Base-by-base conservation (phyloP, 805 yeast species). In the Martiniozyma abietophila region DNA sequence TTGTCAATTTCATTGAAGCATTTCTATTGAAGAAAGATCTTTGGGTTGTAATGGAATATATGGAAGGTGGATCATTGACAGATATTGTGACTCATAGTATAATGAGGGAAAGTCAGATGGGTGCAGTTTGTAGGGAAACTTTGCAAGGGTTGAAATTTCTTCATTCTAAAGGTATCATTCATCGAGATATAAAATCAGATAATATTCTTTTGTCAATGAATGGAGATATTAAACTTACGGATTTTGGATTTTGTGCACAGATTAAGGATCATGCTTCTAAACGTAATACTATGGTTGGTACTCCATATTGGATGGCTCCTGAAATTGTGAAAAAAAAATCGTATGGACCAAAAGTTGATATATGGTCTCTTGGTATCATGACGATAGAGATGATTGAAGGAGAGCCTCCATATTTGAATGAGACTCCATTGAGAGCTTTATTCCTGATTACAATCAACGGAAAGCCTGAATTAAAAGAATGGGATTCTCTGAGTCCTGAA, bases 31-130 rank as follows among this genome's bases (percentile, higher is more conserved):
- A 73, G 39, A 83, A 82, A 29, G 86, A 80, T 46, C 65, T 92
- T 36, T 92, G 98, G 98, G 97, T 92, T 8, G 76, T 92, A 15
- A 92, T 92, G 98, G 98, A 92, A 59, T 92, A 84, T 54, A 92
- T 92, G 98, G 96, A 92, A 56, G 98, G 98, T 42, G 98, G 98
- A 3, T 80, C 94, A 1, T 65, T 92, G 46, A 89, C 98, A 0
- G 98, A 92, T 59, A 89, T 92, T 22, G 95, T 92, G 12, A 84
- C 95, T 0, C 88, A 88, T 54, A 74, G 76, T 53, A 70, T 73
- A 39, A 76, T 92, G 80, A 75, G 94, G 2, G 98, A 92, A 50
- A 84, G 82, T 10, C 97, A 92, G 58, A 92, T 92, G 53, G 95
- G 94, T 27, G 85, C 95, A 1, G 95, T 92, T 17, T 85, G 95